phyloP scores from a whole-genome alignment of 176 grass and related monocot genomes.

The Oryza coarctata region DNA sequence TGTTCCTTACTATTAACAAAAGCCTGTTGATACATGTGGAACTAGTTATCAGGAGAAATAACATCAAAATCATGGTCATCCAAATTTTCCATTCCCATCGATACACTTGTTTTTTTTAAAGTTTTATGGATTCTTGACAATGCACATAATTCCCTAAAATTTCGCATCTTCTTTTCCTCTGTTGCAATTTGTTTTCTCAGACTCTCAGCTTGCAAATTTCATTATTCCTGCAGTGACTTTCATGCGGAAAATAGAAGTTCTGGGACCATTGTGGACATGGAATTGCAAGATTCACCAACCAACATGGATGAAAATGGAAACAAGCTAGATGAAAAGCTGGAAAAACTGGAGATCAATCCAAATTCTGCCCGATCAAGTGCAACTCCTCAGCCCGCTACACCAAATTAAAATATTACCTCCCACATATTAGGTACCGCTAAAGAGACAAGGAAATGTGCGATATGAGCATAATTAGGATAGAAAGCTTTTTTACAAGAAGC shows the following conservation, averaged over 20 bases:
- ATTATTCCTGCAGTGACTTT: conserved; percentile 12
- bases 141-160: neutral
- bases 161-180: neutral
- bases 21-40: neutral
- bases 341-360: neutral
- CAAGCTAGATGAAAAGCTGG: neutral
- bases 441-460: neutral
- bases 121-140: neutral
- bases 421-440: neutral
- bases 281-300: neutral
- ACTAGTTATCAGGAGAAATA: no score
- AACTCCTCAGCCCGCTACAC: neutral
- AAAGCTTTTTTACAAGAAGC: neutral
- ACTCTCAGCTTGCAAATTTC: neutral
- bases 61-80: no score
- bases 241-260: neutral
- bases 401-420: neutral
- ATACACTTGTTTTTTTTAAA: neutral
- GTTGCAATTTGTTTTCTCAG: neutral
- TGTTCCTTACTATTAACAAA: neutral
- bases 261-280: neutral
- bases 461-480: neutral
- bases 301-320: neutral
- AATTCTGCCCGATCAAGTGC: neutral
- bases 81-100: no score